Percentiles rank a stretch among this genome's conserved stretches.
phyloP scores from a whole-genome alignment of 495 filamentous ascomycete genomes.

The Talaromyces liani region DNA sequence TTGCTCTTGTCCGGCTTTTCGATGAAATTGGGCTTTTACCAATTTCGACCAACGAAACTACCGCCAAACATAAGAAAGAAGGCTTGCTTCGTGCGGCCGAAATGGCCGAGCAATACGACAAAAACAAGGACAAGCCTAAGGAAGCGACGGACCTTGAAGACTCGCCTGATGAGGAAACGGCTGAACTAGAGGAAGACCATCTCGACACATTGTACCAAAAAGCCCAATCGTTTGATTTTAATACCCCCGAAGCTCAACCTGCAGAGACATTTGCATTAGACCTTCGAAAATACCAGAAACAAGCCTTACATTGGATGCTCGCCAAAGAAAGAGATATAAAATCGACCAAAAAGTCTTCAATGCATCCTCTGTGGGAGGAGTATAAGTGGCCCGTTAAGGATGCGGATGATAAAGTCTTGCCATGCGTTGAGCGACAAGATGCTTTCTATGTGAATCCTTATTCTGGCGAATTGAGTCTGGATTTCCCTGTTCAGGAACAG shows the following conservation, averaged over 20 bases:
- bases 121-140: slow-evolving; percentile 43
- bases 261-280: slow-evolving; percentile 72
- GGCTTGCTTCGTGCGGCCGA: slow-evolving; percentile 82
- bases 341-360: slow-evolving; percentile 59
- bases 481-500: slow-evolving; percentile 89
- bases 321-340: slow-evolving; percentile 80
- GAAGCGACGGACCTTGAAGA: slow-evolving; percentile 37
- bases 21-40: slow-evolving; percentile 81
- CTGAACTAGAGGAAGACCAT: slow-evolving; percentile 92
- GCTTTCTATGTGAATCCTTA: slow-evolving; percentile 95
- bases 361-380: slow-evolving; percentile 98
- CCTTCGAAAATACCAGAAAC: slow-evolving; percentile 88
- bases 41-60: slow-evolving; percentile 61
- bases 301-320: slow-evolving; percentile 93
- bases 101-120: slow-evolving; percentile 70
- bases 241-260: slow-evolving; percentile 78
- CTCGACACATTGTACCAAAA: slow-evolving; percentile 92
- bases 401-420: slow-evolving; percentile 70
- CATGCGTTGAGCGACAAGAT: slow-evolving; percentile 51
- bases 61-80: slow-evolving; percentile 70
- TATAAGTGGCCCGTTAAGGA: slow-evolving; percentile 86
- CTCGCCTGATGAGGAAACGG: slow-evolving; percentile 68
- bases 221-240: slow-evolving; percentile 93
- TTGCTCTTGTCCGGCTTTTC: slow-evolving; percentile 81
- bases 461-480: slow-evolving; percentile 85